Evolutionary conservation across 495 filamentous ascomycete genomes (phyloP), one percentile per base, ranked within the genome.

Genomic region (Lasiosphaeria hispida): DNA sequence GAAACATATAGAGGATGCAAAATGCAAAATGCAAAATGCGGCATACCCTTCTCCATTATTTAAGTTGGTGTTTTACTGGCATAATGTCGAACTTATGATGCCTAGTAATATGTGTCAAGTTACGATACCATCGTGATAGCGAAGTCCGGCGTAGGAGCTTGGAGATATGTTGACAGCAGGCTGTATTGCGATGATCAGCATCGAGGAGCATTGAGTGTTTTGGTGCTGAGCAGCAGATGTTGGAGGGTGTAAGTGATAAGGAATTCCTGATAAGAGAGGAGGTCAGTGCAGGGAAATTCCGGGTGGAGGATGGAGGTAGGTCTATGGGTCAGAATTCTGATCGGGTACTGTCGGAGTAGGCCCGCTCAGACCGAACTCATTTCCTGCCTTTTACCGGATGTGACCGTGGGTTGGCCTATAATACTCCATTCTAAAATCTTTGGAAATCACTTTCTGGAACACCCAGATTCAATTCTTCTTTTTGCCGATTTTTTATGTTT

Each of bases 321-420:
- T 59, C 59, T 64, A 70, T 70, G 62, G 48, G 61, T 13, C 1
- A 38, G 1, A 14, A 18, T 41, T 51, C 18, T 0, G 0, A 0
- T 0, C 10, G 7, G 0, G 0, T 4, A 5, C 7, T 19, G 0
- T 59, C 41, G 68, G 68, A 70, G 68, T 70, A 62, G 63, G 68
- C 68, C 68, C 45, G 62, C 68, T 69, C 68, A 70, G 57, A 65
- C 60, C 68, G 68, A 64, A 70, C 68, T 70, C 68, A 70, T 70
- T 63, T 70, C 68, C 68, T 70, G 68, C 68, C 68, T 70, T 70
- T 70, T 70, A 70, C 68, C 68, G 68, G 68, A 70, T 70, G 68
- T 70, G 68, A 70, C 68, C 68, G 68, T 70, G 68, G 66, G 68
- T 70, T 68, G 68, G 68, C 68, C 59, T 62, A 51, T 67, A 63